phyloP scores from a whole-genome alignment of 331 rosid species.

The Pyrus hybrid region DNA sequence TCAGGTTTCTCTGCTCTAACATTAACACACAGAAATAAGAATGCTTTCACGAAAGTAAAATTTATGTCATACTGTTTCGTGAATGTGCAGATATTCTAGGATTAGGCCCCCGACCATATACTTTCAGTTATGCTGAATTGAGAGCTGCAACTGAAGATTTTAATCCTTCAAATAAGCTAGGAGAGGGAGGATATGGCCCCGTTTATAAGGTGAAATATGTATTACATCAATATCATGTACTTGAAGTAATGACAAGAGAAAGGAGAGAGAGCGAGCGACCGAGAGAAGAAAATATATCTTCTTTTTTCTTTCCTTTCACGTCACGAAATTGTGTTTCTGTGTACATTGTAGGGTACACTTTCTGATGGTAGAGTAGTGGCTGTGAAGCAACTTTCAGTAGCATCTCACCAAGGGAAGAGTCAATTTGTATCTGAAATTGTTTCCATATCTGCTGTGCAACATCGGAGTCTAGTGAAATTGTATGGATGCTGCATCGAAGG shows the following conservation, averaged over 20 bases:
- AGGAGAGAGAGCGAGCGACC: background rate
- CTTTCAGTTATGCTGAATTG: constrained; percentile 11
- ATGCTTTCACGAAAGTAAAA: background rate
- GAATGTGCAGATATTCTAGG: constrained; percentile 5
- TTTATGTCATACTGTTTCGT: background rate
- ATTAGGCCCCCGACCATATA: constrained; percentile 9
- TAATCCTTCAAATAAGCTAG: constrained; percentile 12
- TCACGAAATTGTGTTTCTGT: background rate
- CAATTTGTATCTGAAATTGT: constrained; percentile 15
- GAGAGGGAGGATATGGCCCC: constrained; percentile 23
- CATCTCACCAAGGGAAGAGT: constrained; percentile 9
- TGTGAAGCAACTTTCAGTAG: constrained; percentile 17
- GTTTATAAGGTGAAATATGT: constrained; percentile 9
- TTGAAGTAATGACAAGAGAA: background rate
- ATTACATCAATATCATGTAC: too few species aligned
- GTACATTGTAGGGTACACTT: constrained; percentile 8
- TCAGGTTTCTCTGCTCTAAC: too few species aligned
- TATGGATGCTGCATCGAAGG: constrained; percentile 22
- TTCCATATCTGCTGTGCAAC: constrained; percentile 16
- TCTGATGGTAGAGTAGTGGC: constrained; percentile 10
- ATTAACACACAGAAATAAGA: too few species aligned
- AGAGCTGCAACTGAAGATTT: constrained; percentile 14
- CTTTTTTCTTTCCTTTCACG: background rate
- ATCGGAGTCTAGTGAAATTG: constrained; percentile 18
- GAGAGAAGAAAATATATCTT: background rate